These are phyloP conservation scores for Marasmius sp. DNA, from an alignment of 1,284 basidiomycete species.

Conservation along the genomic window DNA sequence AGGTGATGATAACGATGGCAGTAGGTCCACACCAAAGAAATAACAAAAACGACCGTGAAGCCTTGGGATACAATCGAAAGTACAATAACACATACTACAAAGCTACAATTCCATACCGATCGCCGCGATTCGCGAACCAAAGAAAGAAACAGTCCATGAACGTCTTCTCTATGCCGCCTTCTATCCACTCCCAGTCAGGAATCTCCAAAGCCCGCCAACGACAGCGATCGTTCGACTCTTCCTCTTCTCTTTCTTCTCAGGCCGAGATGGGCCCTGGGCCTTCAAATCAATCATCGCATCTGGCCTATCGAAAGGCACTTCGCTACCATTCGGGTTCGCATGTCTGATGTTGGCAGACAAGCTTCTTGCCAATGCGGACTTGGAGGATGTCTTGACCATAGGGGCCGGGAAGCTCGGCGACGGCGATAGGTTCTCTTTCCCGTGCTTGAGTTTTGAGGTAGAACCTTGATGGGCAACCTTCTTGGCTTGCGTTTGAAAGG, in stretches of 20 bases:
- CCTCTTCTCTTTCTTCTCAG: constrained; percentile 1
- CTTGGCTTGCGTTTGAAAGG: not conserved
- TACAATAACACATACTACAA: too few relatives aligned
- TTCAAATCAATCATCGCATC: not conserved
- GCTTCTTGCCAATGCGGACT: not conserved
- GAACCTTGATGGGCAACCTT: not conserved
- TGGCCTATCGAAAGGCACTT: not conserved
- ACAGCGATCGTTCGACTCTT: not conserved
- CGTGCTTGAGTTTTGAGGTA: not conserved
- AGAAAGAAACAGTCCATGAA: too few relatives aligned
- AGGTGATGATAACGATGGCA: too few relatives aligned
- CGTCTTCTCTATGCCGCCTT: not conserved
- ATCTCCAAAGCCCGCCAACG: not conserved
- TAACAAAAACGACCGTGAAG: too few relatives aligned
- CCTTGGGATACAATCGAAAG: too few relatives aligned
- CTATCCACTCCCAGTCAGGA: constrained; percentile 1
- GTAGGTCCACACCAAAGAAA: too few relatives aligned
- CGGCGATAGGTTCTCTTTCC: not conserved
- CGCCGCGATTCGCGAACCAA: too few relatives aligned
- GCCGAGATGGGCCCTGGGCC: not conserved
- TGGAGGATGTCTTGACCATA: not conserved
- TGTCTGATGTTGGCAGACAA: not conserved
- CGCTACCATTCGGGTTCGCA: not conserved
- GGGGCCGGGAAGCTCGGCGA: not conserved
- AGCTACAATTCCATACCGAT: too few relatives aligned